phyloP scores from a whole-genome alignment of 148 eudicot species.

The Persicaria maculosa region DNA sequence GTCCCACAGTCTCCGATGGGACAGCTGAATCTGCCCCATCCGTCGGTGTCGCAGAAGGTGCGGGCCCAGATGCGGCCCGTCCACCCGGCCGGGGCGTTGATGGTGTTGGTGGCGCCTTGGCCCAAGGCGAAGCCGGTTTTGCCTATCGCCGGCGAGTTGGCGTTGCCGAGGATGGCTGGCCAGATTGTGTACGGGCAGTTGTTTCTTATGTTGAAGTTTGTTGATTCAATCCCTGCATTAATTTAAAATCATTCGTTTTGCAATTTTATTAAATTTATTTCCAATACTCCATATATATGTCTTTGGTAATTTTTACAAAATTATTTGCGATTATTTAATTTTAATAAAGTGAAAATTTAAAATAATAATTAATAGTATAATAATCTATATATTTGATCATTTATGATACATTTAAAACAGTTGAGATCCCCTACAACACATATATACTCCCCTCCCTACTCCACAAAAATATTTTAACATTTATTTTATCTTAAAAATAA shows the following conservation, averaged over 20 bases:
- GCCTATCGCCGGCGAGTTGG: slow-evolving; percentile 16
- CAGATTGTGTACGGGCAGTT: slow-evolving; percentile 42
- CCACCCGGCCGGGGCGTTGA: slow-evolving; percentile 29
- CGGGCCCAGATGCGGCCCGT: slow-evolving; percentile 33
- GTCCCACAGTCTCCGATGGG: slow-evolving; percentile 10
- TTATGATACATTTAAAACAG: too few species aligned
- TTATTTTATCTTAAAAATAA: too few species aligned
- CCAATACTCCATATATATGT: too few species aligned
- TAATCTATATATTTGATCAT: too few species aligned
- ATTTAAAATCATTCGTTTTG: too few species aligned
- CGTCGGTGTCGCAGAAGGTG: neutral
- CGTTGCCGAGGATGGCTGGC: slow-evolving; percentile 40
- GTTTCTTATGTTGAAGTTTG: slow-evolving; percentile 27
- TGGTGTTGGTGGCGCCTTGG: slow-evolving; percentile 13
- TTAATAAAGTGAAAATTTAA: too few species aligned
- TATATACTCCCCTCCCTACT: too few species aligned
- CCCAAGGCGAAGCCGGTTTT: slow-evolving; percentile 32
- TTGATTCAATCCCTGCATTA: neutral
- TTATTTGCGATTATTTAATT: too few species aligned
- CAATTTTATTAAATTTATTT: neutral
- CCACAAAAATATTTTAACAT: too few species aligned
- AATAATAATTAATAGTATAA: too few species aligned
- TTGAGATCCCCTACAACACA: too few species aligned
- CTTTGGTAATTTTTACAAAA: too few species aligned
- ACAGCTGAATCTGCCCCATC: neutral